Evolutionary conservation across 2,329 filamentous ascomycete genomes (phyloP), one percentile per base, ranked within the genome.

Genomic region (Cercospora canescens): DNA sequence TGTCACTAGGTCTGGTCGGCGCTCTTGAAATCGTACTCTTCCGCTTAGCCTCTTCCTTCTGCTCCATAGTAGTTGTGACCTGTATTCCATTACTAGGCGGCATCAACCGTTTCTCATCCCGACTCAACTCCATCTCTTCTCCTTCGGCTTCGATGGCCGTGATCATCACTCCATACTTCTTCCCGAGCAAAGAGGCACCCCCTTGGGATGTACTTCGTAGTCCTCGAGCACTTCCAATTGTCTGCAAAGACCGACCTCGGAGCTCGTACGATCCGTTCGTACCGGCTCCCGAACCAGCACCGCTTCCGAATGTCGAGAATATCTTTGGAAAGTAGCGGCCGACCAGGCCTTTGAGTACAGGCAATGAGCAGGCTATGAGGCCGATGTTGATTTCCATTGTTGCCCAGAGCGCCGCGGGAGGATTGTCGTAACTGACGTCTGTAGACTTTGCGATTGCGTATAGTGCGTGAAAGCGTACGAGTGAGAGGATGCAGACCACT

Each of bases 311-410:
- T 2, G 56, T 60, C 3, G 54, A 45, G 64, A 70, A 50, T 35
- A 70, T 54, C 48, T 62, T 55, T 2, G 70, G 70, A 45, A 72
- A 69, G 50, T 66, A 66, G 6, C 65, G 66, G 30, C 64, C 60
- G 24, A 71, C 48, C 24, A 69, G 61, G 4, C 69, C 67, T 60
- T 73, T 74, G 11, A 74, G 66, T 6, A 68, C 67, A 1, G 73
- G 72, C 0, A 74, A 56, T 28, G 70, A 73, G 28, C 70, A 67
- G 48, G 71, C 72, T 24, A 74, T 71, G 39, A 74, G 73, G 54
- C 68, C 72, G 16, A 72, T 66, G 39, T 73, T 73, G 61, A 68
- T 69, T 61, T 75, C 73, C 16, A 74, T 60, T 16, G 58, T 63
- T 9, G 71, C 69, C 63, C 70, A 70, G 1, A 70, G 56, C 8